These are phyloP conservation scores for Fusarium bulbicola DNA, from an alignment of 2,329 filamentous ascomycete species.

Conservation along the genomic window DNA sequence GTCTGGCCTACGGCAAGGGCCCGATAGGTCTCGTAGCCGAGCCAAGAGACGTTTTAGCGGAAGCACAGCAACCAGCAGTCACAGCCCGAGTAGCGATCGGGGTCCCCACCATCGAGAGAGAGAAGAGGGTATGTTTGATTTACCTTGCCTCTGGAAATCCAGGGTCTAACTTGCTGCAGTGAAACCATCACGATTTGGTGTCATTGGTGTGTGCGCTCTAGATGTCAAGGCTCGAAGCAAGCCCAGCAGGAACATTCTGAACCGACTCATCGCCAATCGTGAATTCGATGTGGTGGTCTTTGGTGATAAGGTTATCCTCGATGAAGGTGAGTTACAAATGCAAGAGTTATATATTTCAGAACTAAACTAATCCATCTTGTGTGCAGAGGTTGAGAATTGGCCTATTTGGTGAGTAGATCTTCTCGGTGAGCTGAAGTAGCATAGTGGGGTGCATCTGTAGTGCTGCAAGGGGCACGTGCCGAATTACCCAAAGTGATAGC, in stretches of 20 bases:
- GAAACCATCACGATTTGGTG: slow-evolving; percentile 68
- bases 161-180: slow-evolving; percentile 47
- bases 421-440: slow-evolving; percentile 49
- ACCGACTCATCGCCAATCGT: slow-evolving; percentile 85
- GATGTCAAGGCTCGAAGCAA: slow-evolving; percentile 97
- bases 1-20: slow-evolving; percentile 53
- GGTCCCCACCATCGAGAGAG: slow-evolving; percentile 63
- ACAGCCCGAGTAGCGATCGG: slow-evolving; percentile 79
- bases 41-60: slow-evolving; percentile 81
- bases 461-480: slow-evolving; percentile 41
- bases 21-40: slow-evolving; percentile 71
- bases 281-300: slow-evolving; percentile 98
- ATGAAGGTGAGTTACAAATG: slow-evolving; percentile 70
- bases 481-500: slow-evolving; percentile 35
- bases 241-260: slow-evolving; percentile 94
- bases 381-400: slow-evolving; percentile 87
- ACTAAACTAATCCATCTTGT: slow-evolving; percentile 16
- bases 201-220: slow-evolving; percentile 93
- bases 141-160: not conserved
- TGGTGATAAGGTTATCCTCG: slow-evolving; percentile 97
- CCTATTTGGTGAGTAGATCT: slow-evolving; percentile 74
- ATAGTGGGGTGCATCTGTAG: slow-evolving; percentile 41
- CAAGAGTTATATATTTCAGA: slow-evolving; percentile 4
- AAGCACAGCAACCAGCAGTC: slow-evolving; percentile 82
- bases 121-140: slow-evolving; percentile 58